These are phyloP conservation scores for Omphalotus guepiniiformis DNA, from an alignment of 768 basidiomycete species.

Conservation along the genomic window DNA sequence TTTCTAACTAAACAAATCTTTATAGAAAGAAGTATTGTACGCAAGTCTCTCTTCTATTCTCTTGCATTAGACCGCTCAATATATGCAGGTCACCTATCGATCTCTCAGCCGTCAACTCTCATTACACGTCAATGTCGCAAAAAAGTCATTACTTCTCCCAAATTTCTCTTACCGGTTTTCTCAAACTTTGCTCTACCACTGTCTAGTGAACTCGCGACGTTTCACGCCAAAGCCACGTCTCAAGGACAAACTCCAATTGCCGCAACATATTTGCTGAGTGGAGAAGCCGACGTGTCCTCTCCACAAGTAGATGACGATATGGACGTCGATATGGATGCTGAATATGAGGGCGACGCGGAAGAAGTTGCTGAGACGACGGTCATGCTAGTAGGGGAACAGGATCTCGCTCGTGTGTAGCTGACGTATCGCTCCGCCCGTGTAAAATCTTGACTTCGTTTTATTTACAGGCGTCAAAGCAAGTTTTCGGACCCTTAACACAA, in stretches of 20 bases:
- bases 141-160: conserved; percentile 49
- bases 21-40: conserved; percentile 49
- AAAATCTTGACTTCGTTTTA: neutral
- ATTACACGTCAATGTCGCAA: conserved; percentile 74
- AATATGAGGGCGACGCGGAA: conserved; percentile 36
- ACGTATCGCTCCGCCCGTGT: neutral
- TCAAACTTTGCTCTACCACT: neutral
- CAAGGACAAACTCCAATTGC: conserved; percentile 33
- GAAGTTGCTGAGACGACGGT: conserved; percentile 44
- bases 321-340: conserved; percentile 32
- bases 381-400: conserved; percentile 57
- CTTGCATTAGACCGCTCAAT: neutral
- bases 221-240: conserved; percentile 40
- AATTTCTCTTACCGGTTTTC: neutral
- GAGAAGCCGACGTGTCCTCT: conserved; percentile 33
- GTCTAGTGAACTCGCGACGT: conserved; percentile 59
- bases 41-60: conserved; percentile 11
- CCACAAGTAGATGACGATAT: conserved; percentile 18
- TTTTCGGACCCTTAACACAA: conserved; percentile 48
- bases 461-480: conserved; percentile 46
- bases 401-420: conserved; percentile 55
- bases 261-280: conserved; percentile 74
- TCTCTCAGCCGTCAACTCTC: conserved; percentile 66
- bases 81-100: conserved; percentile 71
- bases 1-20: conserved; percentile 48